A percentile compares a stretch with the other conserved stretches of the same genome.
Evolutionary conservation across 2,329 filamentous ascomycete genomes (phyloP).

Genomic region (Beauveria sp.): DNA sequence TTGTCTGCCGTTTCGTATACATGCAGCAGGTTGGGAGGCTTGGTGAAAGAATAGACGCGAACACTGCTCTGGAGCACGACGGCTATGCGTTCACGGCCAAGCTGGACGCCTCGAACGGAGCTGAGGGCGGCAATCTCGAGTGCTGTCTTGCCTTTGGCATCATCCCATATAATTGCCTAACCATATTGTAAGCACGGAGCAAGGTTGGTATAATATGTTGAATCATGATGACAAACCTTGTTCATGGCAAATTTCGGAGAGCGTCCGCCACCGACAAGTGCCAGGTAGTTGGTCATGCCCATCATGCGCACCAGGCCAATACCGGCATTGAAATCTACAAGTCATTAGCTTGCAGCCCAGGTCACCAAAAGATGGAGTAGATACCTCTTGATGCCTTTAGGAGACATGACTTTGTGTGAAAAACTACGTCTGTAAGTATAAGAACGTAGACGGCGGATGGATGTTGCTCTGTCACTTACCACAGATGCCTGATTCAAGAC

Average conservation of each 20-base stretch:
- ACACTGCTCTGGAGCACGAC: constrained; percentile 77
- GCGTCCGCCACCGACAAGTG: constrained; percentile 80
- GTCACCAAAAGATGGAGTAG: background rate
- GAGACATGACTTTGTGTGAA: constrained; percentile 64
- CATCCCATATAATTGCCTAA: constrained; percentile 84
- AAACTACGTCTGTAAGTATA: constrained; percentile 45
- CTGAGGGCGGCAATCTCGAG: constrained; percentile 77
- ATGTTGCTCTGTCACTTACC: constrained; percentile 39
- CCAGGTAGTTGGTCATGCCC: constrained; percentile 77
- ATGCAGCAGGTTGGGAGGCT: constrained; percentile 60
- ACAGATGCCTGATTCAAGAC: constrained; percentile 77
- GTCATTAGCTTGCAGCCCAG: background rate
- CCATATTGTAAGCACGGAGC: background rate
- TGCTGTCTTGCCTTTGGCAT: constrained; percentile 62
- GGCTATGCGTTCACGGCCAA: constrained; percentile 69
- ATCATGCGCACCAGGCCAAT: constrained; percentile 82
- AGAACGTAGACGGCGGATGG: background rate
- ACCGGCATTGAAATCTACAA: constrained; percentile 67
- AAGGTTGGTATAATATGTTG: background rate
- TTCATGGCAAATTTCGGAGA: constrained; percentile 81
- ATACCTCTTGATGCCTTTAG: constrained; percentile 49
- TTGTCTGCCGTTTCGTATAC: constrained; percentile 86
- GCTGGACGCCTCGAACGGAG: constrained; percentile 69
- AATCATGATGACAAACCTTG: constrained; percentile 46
- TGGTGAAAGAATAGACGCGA: constrained; percentile 71